These are phyloP conservation scores for Candida adriatica DNA, from an alignment of 805 yeast species.

Conservation along the genomic window DNA sequence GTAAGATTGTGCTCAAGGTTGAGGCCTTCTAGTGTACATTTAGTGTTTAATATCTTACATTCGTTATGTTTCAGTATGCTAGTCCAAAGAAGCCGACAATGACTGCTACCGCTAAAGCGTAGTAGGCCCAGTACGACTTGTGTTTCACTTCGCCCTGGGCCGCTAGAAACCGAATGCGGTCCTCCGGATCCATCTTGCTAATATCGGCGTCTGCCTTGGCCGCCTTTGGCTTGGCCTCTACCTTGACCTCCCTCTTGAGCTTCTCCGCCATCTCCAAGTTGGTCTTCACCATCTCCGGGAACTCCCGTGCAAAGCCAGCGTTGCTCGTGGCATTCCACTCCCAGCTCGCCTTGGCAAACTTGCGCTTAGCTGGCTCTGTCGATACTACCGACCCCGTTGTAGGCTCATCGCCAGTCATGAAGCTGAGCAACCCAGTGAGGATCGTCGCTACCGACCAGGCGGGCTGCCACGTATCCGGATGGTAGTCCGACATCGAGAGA, in stretches of 20 bases:
- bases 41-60: not conserved
- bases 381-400: slow-evolving; percentile 81
- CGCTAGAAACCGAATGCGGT: slow-evolving; percentile 44
- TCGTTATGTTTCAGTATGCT: slow-evolving; percentile 6
- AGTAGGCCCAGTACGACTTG: slow-evolving; percentile 18
- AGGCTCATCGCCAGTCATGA: slow-evolving; percentile 82
- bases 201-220: slow-evolving; percentile 28
- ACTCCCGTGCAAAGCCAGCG: slow-evolving; percentile 50
- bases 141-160: slow-evolving; percentile 13
- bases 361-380: slow-evolving; percentile 47
- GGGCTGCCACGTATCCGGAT: slow-evolving; percentile 94
- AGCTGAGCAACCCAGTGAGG: slow-evolving; percentile 77
- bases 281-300: slow-evolving; percentile 57
- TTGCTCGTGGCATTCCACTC: slow-evolving; percentile 53
- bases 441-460: slow-evolving; percentile 93
- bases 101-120: slow-evolving; percentile 29
- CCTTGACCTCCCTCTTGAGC: slow-evolving; percentile 2
- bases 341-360: slow-evolving; percentile 52
- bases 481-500: slow-evolving; percentile 89
- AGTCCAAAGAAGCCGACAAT: slow-evolving; percentile 19
- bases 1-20: slow-evolving; percentile 56
- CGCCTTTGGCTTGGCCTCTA: slow-evolving; percentile 13
- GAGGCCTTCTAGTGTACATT: slow-evolving; percentile 29
- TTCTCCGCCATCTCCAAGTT: slow-evolving; percentile 14
- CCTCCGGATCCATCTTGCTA: slow-evolving; percentile 44